Evolutionary conservation across 2,329 filamentous ascomycete species (phyloP).

Genomic region (Trichoderma sp.): DNA sequence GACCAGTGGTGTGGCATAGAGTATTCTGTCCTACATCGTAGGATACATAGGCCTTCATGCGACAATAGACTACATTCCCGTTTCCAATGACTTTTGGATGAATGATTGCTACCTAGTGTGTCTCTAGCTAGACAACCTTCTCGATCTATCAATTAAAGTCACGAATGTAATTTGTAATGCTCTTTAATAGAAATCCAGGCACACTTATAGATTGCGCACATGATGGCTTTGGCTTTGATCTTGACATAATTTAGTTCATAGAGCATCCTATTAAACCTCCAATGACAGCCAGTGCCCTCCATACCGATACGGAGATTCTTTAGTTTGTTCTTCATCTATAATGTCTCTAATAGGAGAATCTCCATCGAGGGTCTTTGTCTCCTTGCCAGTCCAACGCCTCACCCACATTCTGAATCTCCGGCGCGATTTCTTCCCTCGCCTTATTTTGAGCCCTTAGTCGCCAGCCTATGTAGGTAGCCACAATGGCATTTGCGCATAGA

Average conservation of each 20-base stretch:
- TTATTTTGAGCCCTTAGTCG: slow-evolving; percentile 58
- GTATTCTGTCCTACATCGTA: background rate
- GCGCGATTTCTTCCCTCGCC: slow-evolving; percentile 43
- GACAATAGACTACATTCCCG: background rate
- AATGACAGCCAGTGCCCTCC: background rate
- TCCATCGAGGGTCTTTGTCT: slow-evolving; percentile 63
- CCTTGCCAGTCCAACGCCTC: slow-evolving; percentile 56
- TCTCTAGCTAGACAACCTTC: background rate
- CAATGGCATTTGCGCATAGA: slow-evolving; percentile 45
- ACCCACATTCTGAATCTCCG: slow-evolving; percentile 46
- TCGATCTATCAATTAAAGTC: background rate
- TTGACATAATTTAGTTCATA: background rate
- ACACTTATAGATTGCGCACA: background rate
- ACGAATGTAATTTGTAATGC: background rate
- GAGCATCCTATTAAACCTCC: background rate
- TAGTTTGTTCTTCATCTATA: background rate
- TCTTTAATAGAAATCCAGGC: background rate
- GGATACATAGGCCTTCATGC: background rate
- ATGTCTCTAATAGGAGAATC: slow-evolving; percentile 54
- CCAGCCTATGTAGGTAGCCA: slow-evolving; percentile 44
- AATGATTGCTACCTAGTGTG: background rate
- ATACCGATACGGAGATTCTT: background rate
- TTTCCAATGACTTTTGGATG: background rate
- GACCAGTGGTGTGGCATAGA: background rate
- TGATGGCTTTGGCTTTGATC: background rate